A percentile compares a stretch with the other conserved stretches of the same genome.
Conservation (phyloP, 352 stramenopile species). For the Plasmopara viticola region DNA sequence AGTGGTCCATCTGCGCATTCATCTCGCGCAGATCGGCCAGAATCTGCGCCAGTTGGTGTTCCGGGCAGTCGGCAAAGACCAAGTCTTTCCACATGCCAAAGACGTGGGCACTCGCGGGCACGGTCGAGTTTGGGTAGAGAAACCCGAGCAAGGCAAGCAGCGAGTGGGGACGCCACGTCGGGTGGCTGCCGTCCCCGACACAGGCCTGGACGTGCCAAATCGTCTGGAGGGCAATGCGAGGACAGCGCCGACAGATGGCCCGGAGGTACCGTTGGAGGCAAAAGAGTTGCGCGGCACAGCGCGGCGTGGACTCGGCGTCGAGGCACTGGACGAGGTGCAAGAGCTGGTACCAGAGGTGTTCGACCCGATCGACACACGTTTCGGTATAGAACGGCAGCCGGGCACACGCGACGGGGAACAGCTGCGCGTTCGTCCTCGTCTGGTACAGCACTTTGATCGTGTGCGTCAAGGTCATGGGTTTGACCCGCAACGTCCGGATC, state of each 20-base stretch:
- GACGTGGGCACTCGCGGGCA: conserved; percentile 17
- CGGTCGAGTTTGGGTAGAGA: conserved; percentile 42
- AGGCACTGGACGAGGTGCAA: conserved; percentile 74
- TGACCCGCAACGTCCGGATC: conserved; percentile 17
- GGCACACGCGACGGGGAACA: conserved; percentile 62
- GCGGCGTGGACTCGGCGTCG: conserved; percentile 39
- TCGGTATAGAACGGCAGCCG: conserved; percentile 69
- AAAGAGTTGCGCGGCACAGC: conserved; percentile 48
- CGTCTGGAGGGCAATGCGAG: conserved; percentile 67
- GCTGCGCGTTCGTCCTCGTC: conserved; percentile 54
- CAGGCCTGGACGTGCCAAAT: conserved; percentile 77
- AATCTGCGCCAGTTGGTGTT: conserved; percentile 49
- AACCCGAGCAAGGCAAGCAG: conserved; percentile 55
- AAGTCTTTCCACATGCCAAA: conserved; percentile 57
- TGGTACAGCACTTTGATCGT: conserved; percentile 80
- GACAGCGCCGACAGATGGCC: conserved; percentile 61
- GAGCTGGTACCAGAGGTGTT: conserved; percentile 77
- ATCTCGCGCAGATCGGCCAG: conserved; percentile 33
- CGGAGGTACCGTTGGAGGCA: conserved; percentile 62
- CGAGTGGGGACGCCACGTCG: conserved; percentile 52
- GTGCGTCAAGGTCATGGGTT: conserved; percentile 67
- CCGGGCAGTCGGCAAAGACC: conserved; percentile 48
- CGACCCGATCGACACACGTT: conserved; percentile 63
- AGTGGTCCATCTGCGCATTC: conserved; percentile 28
- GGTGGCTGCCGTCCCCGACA: conserved; percentile 38